Base-by-base conservation (phyloP, 2,329 filamentous ascomycete genomes). In the Xylariaceae sp. region DNA sequence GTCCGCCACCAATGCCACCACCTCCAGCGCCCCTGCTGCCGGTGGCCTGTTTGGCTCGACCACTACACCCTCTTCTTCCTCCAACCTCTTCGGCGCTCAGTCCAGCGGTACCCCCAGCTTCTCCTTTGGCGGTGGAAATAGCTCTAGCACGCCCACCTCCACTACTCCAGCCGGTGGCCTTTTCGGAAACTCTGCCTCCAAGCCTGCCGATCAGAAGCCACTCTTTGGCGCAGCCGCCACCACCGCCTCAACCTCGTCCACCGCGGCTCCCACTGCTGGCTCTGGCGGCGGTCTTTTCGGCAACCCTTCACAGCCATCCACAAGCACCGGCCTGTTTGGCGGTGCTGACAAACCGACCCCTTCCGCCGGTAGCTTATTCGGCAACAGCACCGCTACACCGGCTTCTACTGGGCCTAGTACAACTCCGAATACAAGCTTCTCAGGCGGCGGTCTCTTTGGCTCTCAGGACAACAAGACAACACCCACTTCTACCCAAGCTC, bases 101-200 rank as follows among this genome's bases (percentile, higher is more conserved):
- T 48, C 59, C 11, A 45, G 56, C 17, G 53, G 63, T 38, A 55
- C 67, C 19, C 58, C 72, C 19, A 51, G 56, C 9, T 76, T 78
- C 59, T 69, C 70, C 10, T 79, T 79, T 52, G 56, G 57, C 18
- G 38, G 44, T 39, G 59, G 55, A 49, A 49, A 49, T 30, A 61
- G 48, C 40, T 54, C 53, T 22, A 46, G 59, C 15, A 42, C 62
- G 36, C 31, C 60, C 44, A 50, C 64, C 3, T 49, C 59, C 9
- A 50, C 51, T 43, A 49, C 58, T 42, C 2, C 58, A 11, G 38
- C 51, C 35, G 54, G 58, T 15, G 49, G 63, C 43, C 47, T 72
- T n/a, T 73, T 74, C 56, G 67, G 69, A 35, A 63, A 58, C 45
- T 35, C 58, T 15, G 57, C 53, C 35, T 56, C 60, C 4, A 67